These are phyloP conservation scores for Saitozyma podzolica DNA, from an alignment of 768 basidiomycete species.

Conservation along the genomic window DNA sequence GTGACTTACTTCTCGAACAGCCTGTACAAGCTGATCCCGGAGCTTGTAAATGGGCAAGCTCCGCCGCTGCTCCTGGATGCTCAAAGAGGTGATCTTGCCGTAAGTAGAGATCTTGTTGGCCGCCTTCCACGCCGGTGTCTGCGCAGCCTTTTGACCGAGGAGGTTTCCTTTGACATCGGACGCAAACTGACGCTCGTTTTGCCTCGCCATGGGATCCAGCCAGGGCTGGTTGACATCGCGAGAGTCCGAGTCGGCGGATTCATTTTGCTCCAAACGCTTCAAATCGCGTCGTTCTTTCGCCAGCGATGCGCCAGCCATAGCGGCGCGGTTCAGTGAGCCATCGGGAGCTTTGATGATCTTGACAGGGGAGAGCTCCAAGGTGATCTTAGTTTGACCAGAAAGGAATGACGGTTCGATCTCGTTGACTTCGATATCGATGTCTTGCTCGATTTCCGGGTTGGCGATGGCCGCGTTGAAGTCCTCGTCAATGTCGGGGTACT, in stretches of 20 bases:
- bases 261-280: slow-evolving; percentile 90
- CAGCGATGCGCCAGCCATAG: slow-evolving; percentile 85
- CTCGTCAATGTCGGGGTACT: slow-evolving; percentile 52
- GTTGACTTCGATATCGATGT: slow-evolving; percentile 92
- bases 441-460: slow-evolving; percentile 88
- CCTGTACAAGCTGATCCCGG: slow-evolving; percentile 81
- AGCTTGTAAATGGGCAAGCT: slow-evolving; percentile 94
- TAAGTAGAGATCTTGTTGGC: slow-evolving; percentile 90
- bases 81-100: slow-evolving; percentile 84
- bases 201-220: slow-evolving; percentile 96
- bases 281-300: slow-evolving; percentile 94
- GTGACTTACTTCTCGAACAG: slow-evolving; percentile 75
- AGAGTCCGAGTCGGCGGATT: slow-evolving; percentile 88
- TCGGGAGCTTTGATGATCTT: slow-evolving; percentile 99
- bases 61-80: slow-evolving; percentile 90
- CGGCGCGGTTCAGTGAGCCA: slow-evolving; percentile 92
- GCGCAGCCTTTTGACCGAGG: slow-evolving; percentile 70
- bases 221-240: slow-evolving; percentile 94
- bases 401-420: slow-evolving; percentile 97
- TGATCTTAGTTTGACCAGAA: slow-evolving; percentile 92
- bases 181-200: slow-evolving; percentile 82
- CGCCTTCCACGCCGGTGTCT: slow-evolving; percentile 87
- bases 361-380: slow-evolving; percentile 91
- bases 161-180: slow-evolving; percentile 74
- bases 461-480: slow-evolving; percentile 40